Conservation (phyloP, 139 green algal genomes). For the Volvox africanus region DNA sequence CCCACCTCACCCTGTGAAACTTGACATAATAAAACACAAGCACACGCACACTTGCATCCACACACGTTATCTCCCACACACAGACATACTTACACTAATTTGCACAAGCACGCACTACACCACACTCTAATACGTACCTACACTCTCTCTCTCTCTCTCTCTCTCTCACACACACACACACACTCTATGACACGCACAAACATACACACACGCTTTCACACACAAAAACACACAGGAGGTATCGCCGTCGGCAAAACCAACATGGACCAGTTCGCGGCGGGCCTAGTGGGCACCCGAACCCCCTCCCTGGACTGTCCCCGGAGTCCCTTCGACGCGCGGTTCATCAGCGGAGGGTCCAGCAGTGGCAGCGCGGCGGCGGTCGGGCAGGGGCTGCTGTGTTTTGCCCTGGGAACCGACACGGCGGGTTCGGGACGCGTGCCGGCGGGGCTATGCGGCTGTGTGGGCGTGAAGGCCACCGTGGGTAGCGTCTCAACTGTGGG, state of each 20-base stretch:
- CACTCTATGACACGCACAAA: neutral
- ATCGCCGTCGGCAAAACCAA: constrained; percentile 87
- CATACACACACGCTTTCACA: neutral
- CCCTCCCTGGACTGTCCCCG: constrained; percentile 72
- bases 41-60: too few species aligned
- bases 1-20: too few species aligned
- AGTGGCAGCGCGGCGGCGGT: constrained; percentile 78
- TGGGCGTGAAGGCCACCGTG: constrained; percentile 84
- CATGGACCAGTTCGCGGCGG: constrained; percentile 89
- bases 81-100: too few species aligned
- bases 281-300: constrained; percentile 82
- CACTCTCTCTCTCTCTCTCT: too few species aligned
- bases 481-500: constrained; percentile 71
- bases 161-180: neutral
- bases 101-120: too few species aligned
- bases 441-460: constrained; percentile 79
- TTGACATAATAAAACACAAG: too few species aligned
- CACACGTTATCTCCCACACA: too few species aligned
- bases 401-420: constrained; percentile 90
- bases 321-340: constrained; percentile 77
- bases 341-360: constrained; percentile 80
- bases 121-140: neutral
- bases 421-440: constrained; percentile 79
- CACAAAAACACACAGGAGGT: constrained; percentile 67
- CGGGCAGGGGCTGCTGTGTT: constrained; percentile 71